Evolutionary conservation across 306 rosid genomes (phyloP).

Genomic region (Cucumis melo): DNA sequence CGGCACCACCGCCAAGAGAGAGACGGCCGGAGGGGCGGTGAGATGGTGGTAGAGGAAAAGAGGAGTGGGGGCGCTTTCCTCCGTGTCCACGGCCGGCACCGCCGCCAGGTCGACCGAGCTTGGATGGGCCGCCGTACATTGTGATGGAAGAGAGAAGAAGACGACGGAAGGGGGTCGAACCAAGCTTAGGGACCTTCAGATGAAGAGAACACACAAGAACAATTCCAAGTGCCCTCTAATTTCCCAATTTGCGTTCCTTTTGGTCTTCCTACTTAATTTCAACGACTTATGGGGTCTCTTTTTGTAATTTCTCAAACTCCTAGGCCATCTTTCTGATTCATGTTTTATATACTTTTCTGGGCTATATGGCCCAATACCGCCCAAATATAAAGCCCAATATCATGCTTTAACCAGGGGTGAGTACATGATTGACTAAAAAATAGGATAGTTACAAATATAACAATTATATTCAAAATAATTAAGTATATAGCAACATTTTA

Average conservation of each 20-base stretch:
- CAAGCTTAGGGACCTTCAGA: slow-evolving; percentile 7
- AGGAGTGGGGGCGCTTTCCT: slow-evolving; percentile 34
- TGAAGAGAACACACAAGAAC: not conserved
- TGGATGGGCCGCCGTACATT: slow-evolving; percentile 76
- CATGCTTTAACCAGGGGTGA: no score
- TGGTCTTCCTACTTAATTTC: not conserved
- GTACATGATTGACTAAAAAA: no score
- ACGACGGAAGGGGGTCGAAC: slow-evolving; percentile 10
- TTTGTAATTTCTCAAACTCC: not conserved
- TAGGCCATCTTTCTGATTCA: not conserved
- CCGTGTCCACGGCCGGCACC: slow-evolving; percentile 39
- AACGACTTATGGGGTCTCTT: not conserved
- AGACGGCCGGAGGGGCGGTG: slow-evolving; percentile 51
- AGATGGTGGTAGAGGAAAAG: slow-evolving; percentile 41
- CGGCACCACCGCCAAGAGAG: slow-evolving; percentile 38
- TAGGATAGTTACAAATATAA: no score
- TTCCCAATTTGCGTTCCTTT: not conserved
- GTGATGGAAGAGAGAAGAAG: not conserved
- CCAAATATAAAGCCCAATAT: no score
- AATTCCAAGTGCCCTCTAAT: not conserved
- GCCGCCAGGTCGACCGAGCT: slow-evolving; percentile 54
- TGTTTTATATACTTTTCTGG: not conserved
- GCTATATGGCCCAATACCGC: no score
- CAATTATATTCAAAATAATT: no score
- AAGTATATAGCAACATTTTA: no score